A percentile compares a stretch with the other conserved stretches of the same genome.
Evolutionary conservation across 345 rosid species (phyloP).

Genomic region (Hypericum perforatum): DNA sequence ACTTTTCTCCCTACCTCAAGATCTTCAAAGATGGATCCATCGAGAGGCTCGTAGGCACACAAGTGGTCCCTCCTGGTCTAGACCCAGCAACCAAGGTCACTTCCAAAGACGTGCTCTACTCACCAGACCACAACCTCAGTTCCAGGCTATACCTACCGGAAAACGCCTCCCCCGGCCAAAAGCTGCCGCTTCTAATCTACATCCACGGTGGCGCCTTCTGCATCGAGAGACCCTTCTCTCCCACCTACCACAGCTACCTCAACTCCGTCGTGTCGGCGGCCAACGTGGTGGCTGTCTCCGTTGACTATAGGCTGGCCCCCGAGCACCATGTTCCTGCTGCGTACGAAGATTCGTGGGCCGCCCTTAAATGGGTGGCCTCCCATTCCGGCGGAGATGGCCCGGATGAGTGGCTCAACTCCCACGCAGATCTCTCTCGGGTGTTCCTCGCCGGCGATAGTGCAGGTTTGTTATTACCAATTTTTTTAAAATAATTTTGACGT

Average conservation of each 20-base stretch:
- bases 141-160: constrained; percentile 26
- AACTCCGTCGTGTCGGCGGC: constrained; percentile 16
- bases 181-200: constrained; percentile 30
- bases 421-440: not conserved
- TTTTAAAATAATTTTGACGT: too few species aligned
- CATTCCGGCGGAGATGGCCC: constrained; percentile 17
- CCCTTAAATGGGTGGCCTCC: constrained; percentile 32
- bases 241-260: constrained; percentile 17
- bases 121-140: constrained; percentile 12
- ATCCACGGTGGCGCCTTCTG: constrained; percentile 33
- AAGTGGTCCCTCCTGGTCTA: constrained; percentile 14
- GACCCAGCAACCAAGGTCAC: constrained; percentile 16
- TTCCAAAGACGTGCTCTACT: constrained; percentile 22
- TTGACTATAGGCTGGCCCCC: constrained; percentile 32
- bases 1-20: constrained; percentile 14
- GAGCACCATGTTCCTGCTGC: constrained; percentile 27
- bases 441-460: constrained; percentile 11
- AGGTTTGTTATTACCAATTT: too few species aligned
- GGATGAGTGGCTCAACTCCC: constrained; percentile 7
- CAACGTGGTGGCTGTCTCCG: constrained; percentile 18
- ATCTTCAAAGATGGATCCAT: constrained; percentile 22
- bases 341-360: constrained; percentile 35
- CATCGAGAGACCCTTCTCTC: constrained; percentile 17
- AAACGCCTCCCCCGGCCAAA: not conserved
- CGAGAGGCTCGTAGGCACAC: constrained; percentile 25